Evolutionary conservation across 2,329 filamentous ascomycete species (phyloP), one percentile per base, ranked within the genome.

Genomic region (Colletotrichum lini): DNA sequence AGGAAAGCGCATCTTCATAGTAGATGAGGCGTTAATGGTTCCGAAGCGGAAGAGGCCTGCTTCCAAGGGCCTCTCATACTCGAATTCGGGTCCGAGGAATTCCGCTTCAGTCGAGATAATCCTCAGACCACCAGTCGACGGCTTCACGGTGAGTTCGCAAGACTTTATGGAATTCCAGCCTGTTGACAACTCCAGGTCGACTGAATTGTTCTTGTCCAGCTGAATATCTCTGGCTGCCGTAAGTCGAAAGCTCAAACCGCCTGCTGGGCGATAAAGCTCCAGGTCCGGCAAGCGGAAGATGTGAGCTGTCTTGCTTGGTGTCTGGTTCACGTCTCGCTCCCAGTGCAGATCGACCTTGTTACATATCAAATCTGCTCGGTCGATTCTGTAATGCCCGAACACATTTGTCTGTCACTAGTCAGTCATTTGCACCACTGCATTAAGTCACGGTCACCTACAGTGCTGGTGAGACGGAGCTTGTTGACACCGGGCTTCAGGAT

Each of bases 161-260:
- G 78, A 86, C 42, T 79, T 82, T 2, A 93, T 84, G 2, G 90
- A 81, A 77, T 98, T 97, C 88, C 92, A 93, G 1, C 95, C 95
- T 13, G 91, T 91, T 13, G 84, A 84, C 15, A 98, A 82, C 61
- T 91, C 86, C 23, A 99, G 84, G 70, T 97, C 93, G 0, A 98
- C 84, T 0, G 90, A 91, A 68, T 93, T 93, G 76, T 92, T 91
- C 74, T 91, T 91, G 78, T 97, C 94, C 6, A 99, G 89, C 73
- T 96, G 91, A 30, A 97, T 92, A 54, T 91, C 85, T 72, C 89
- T 92, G 0, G 93, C 90, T 0, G 93, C 86, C 52, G 84, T 86
- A 9, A 97, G 83, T 59, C 87, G 88, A 2, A 93, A 89, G 71
- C 94, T 89, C 4, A 98, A 88, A 0, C 93, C 89, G 56, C 90